A percentile compares a stretch with the other conserved stretches of the same genome.
These are phyloP conservation scores for Aspergillus homomorphus DNA, from an alignment of 495 filamentous ascomycete species.

Conservation along the genomic window DNA sequence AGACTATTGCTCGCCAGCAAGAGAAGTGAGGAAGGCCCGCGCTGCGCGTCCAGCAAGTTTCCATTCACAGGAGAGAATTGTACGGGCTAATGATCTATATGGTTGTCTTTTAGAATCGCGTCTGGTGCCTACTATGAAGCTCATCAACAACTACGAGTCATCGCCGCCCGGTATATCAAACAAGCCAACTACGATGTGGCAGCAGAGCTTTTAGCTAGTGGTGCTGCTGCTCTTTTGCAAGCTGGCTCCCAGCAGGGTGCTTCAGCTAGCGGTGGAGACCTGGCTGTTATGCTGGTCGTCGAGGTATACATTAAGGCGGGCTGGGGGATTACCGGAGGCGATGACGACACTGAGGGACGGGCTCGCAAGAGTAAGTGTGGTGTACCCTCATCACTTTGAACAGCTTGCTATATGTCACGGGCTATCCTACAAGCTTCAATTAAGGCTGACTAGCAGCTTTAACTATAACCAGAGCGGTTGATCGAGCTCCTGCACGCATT, in stretches of 20 bases:
- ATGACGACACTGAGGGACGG: slow-evolving; percentile 40
- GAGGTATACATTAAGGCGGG: slow-evolving; percentile 86
- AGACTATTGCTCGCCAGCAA: slow-evolving; percentile 68
- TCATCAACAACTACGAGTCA: slow-evolving; percentile 92
- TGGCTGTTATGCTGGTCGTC: slow-evolving; percentile 77
- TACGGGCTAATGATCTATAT: slow-evolving; percentile 3
- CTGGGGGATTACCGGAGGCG: slow-evolving; percentile 63
- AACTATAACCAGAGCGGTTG: slow-evolving; percentile 45
- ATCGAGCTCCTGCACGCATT: slow-evolving; percentile 72
- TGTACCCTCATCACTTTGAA: neutral
- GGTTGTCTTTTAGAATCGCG: slow-evolving; percentile 60
- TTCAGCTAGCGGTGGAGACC: slow-evolving; percentile 80
- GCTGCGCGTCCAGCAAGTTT: neutral
- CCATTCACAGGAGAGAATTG: neutral
- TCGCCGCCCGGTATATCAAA: slow-evolving; percentile 89
- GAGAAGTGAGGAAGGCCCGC: slow-evolving; percentile 51
- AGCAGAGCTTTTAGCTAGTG: slow-evolving; percentile 79
- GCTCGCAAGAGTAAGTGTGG: slow-evolving; percentile 41
- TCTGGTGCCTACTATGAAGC: slow-evolving; percentile 97
- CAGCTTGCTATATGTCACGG: neutral
- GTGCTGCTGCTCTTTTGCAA: slow-evolving; percentile 78
- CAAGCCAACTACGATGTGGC: slow-evolving; percentile 76
- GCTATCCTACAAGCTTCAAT: neutral
- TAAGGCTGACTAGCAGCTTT: neutral
- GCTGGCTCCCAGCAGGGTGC: slow-evolving; percentile 73